Conservation (phyloP, 805 yeast genomes). For the Candida maesae region DNA sequence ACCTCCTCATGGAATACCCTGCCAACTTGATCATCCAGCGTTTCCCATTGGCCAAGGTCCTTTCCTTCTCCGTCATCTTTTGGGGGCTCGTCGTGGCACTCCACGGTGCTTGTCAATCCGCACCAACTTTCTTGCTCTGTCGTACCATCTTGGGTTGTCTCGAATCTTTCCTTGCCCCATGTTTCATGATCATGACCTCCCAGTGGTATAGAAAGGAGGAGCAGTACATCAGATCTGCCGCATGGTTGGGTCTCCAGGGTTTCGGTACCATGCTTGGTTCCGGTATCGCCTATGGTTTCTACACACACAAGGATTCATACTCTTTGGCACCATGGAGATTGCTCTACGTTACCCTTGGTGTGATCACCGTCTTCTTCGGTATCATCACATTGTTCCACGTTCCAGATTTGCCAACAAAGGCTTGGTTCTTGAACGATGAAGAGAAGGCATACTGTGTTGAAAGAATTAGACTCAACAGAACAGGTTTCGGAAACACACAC, state of each 20-base stretch:
- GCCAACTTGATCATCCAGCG: constrained; percentile 45
- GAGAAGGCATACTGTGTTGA: constrained; percentile 46
- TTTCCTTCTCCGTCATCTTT: constrained; percentile 42
- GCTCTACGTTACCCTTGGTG: constrained; percentile 56
- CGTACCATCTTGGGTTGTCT: constrained; percentile 48
- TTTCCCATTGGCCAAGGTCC: constrained; percentile 52
- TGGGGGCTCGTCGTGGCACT: constrained; percentile 59
- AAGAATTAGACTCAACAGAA: constrained; percentile 49
- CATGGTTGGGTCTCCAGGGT: constrained; percentile 45
- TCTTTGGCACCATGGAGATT: constrained; percentile 55
- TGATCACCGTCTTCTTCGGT: constrained; percentile 52
- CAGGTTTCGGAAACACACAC: constrained; percentile 52
- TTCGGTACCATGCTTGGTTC: constrained; percentile 46
- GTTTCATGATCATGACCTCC: constrained; percentile 49
- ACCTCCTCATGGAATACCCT: constrained; percentile 52
- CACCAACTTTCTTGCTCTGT: constrained; percentile 39
- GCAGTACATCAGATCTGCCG: constrained; percentile 38
- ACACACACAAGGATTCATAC: constrained; percentile 28
- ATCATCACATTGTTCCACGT: constrained; percentile 42
- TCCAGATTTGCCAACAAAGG: constrained; percentile 54
- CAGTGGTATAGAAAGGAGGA: constrained; percentile 53
- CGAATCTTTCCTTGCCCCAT: constrained; percentile 53
- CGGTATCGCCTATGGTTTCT: constrained; percentile 51
- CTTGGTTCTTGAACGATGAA: constrained; percentile 42
- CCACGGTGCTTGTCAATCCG: constrained; percentile 42